Evolutionary conservation across 1,284 basidiomycete genomes (phyloP).

Genomic region (Sporisorium graminicola): DNA sequence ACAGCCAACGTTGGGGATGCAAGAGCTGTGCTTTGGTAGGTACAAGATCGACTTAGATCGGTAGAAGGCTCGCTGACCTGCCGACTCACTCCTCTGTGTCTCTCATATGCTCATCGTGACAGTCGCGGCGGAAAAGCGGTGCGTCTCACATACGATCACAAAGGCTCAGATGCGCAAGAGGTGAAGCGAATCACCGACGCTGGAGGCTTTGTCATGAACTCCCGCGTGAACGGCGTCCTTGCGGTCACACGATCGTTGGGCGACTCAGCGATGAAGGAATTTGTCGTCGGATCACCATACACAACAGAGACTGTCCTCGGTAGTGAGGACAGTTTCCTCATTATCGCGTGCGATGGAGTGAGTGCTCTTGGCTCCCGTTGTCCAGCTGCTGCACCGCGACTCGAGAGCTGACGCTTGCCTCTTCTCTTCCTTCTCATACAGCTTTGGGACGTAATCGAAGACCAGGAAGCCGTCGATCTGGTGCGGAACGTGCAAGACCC

Average conservation of each 20-base stretch:
- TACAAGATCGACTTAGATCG: not conserved
- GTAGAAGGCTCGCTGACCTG: not conserved
- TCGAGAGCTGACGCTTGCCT: not conserved
- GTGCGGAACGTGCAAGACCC: conserved; percentile 82
- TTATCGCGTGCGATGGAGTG: conserved; percentile 97
- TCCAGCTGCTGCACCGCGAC: not conserved
- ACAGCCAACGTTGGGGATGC: conserved; percentile 97
- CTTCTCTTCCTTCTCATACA: conserved; percentile 68
- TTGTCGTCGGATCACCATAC: conserved; percentile 96
- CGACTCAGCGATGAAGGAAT: conserved; percentile 99
- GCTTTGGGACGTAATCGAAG: conserved; percentile 96
- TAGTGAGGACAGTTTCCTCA: conserved; percentile 91
- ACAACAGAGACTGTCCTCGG: conserved; percentile 94
- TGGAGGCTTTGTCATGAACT: conserved; percentile 98
- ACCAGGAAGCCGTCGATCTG: conserved; percentile 91
- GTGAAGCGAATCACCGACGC: conserved; percentile 97
- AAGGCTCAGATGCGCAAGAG: conserved; percentile 96
- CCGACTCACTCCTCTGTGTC: not conserved
- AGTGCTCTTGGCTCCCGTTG: conserved; percentile 69
- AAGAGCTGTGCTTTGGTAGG: conserved; percentile 81
- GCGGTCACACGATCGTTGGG: conserved; percentile 96
- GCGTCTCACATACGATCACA: conserved; percentile 97
- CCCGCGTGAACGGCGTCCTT: conserved; percentile 92
- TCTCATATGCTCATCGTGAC: not conserved
- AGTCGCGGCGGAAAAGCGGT: conserved; percentile 87